Conservation (phyloP, 805 yeast species). For the Saccharomycopsis fibuligera region DNA sequence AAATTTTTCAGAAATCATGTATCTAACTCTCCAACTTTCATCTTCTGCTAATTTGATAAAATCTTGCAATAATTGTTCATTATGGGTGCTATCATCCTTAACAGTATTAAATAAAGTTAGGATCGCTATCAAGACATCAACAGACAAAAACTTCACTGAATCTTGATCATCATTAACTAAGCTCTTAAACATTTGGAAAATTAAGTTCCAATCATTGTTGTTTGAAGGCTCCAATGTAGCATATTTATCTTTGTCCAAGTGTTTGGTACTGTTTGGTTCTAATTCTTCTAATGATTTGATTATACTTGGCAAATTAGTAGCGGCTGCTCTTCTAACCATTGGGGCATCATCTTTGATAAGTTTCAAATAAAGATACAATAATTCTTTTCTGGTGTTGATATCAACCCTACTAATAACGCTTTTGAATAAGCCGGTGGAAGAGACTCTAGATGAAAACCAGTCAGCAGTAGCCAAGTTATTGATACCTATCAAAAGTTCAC, state of each 20-base stretch:
- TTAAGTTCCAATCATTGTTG: constrained; percentile 66
- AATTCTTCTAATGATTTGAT: constrained; percentile 50
- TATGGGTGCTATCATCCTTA: constrained; percentile 51
- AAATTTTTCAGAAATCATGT: constrained; percentile 95
- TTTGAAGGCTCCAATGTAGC: constrained; percentile 35
- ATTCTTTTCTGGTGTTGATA: constrained; percentile 46
- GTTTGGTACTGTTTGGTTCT: constrained; percentile 14
- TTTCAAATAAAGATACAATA: constrained; percentile 61
- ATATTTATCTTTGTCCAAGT: constrained; percentile 12
- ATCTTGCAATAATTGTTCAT: constrained; percentile 55
- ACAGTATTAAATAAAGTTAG: constrained; percentile 54
- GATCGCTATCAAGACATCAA: constrained; percentile 82
- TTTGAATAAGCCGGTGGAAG: constrained; percentile 84
- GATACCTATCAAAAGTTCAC: constrained; percentile 68
- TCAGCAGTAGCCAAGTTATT: constrained; percentile 76
- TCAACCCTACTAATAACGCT: constrained; percentile 57
- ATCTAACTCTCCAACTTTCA: constrained; percentile 97
- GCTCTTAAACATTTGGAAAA: constrained; percentile 75
- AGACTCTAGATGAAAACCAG: constrained; percentile 92
- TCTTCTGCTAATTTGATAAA: constrained; percentile 72
- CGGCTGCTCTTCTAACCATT: constrained; percentile 96
- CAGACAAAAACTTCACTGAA: constrained; percentile 83
- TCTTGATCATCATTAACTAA: constrained; percentile 86
- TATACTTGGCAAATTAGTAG: constrained; percentile 69
- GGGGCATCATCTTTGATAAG: constrained; percentile 89